phyloP scores from a whole-genome alignment of 192 early-diverging fungal species.

The Gaertneriomyces sp. region DNA sequence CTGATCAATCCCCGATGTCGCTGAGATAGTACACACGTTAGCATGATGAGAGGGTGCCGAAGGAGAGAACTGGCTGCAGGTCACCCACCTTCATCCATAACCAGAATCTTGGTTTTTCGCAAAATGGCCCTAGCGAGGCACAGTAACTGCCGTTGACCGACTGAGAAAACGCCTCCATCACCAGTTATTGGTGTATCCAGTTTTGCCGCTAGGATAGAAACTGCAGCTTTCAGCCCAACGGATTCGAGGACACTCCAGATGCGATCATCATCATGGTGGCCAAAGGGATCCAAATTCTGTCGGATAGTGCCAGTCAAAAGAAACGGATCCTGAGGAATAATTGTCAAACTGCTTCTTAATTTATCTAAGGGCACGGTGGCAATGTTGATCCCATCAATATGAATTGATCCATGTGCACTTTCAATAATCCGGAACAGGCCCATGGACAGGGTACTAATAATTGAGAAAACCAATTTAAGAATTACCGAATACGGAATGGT shows the following conservation, averaged over 20 bases:
- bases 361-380: constrained; percentile 50
- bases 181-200: background rate
- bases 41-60: no score
- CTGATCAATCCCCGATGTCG: constrained; percentile 28
- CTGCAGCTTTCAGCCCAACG: background rate
- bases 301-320: constrained; percentile 69
- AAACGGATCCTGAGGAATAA: constrained; percentile 80
- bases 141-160: constrained; percentile 62
- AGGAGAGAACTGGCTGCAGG: no score
- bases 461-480: constrained; percentile 23
- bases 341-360: constrained; percentile 64
- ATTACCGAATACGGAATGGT: no score
- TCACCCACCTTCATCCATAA: constrained; percentile 56
- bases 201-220: background rate
- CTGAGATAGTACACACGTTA: no score
- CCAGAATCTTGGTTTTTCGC: constrained; percentile 44
- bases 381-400: constrained; percentile 57
- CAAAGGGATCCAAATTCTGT: constrained; percentile 79
- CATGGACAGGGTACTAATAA: constrained; percentile 35
- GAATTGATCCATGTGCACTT: constrained; percentile 39
- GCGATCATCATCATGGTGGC: constrained; percentile 34
- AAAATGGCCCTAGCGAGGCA: constrained; percentile 60
- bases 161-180: constrained; percentile 57
- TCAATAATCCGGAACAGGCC: constrained; percentile 62
- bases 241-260: constrained; percentile 43